These are phyloP conservation scores for Neurospora sp. DNA, from an alignment of 495 filamentous ascomycete species.

Conservation along the genomic window DNA sequence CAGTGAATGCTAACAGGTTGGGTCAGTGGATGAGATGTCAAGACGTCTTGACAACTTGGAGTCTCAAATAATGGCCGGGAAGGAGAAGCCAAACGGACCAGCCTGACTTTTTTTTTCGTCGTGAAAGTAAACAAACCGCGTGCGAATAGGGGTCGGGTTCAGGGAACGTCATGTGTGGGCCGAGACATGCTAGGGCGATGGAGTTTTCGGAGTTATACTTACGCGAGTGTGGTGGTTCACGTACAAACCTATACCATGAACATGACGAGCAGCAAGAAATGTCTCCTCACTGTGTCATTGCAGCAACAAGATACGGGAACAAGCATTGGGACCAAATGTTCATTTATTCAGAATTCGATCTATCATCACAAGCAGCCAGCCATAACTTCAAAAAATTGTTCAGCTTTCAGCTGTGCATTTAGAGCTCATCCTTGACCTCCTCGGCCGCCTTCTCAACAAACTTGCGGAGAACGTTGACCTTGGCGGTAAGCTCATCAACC, in stretches of 20 bases:
- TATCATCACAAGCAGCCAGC: background rate
- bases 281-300: background rate
- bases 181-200: background rate
- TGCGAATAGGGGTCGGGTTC: background rate
- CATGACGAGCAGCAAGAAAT: background rate
- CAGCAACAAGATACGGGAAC: no score
- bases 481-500: slow-evolving; percentile 75
- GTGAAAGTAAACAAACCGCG: background rate
- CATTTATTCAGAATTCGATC: background rate
- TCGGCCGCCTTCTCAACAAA: slow-evolving; percentile 46
- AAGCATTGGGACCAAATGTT: background rate
- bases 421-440: slow-evolving; percentile 60
- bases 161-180: background rate
- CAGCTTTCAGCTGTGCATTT: slow-evolving; percentile 20
- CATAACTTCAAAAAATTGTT: background rate
- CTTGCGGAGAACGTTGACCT: slow-evolving; percentile 78
- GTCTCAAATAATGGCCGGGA: slow-evolving; percentile 49
- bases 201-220: background rate
- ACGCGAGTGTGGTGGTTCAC: background rate
- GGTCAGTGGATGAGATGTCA: slow-evolving; percentile 89
- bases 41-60: slow-evolving; percentile 81
- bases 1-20: background rate
- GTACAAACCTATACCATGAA: background rate
- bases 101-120: slow-evolving; percentile 3
- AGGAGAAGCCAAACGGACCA: slow-evolving; percentile 27